These are phyloP conservation scores for Hypholoma sublateritium DNA, from an alignment of 768 basidiomycete species.

Conservation along the genomic window DNA sequence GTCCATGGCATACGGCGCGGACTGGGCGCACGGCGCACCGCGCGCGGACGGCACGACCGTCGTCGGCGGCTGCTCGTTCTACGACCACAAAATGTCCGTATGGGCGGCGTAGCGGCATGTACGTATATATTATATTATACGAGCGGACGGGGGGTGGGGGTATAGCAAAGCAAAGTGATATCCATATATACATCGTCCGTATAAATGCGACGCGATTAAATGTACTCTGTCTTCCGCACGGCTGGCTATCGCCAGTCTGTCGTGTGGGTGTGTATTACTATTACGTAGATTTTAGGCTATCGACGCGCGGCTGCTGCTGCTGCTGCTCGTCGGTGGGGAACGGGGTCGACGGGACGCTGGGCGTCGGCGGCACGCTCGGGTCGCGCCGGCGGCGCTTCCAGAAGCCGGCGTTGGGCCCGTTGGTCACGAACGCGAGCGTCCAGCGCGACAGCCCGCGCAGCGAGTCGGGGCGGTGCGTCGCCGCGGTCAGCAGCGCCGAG, in stretches of 20 bases:
- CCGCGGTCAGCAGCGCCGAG: conserved; percentile 63
- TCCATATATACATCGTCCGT: too few relatives aligned
- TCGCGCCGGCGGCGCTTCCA: conserved; percentile 45
- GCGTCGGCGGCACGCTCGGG: conserved; percentile 28
- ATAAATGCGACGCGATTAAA: too few relatives aligned
- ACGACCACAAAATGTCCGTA: conserved; percentile 80
- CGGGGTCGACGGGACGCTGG: conserved; percentile 23
- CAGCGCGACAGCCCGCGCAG: conserved; percentile 75
- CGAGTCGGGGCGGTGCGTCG: conserved; percentile 57
- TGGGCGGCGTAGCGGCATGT: conserved; percentile 41
- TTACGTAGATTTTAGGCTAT: neutral
- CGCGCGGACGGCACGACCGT: conserved; percentile 39
- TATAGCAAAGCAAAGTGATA: too few relatives aligned
- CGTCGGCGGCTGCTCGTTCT: conserved; percentile 92
- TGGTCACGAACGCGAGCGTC: conserved; percentile 65
- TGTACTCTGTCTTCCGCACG: too few relatives aligned
- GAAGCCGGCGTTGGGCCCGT: conserved; percentile 55
- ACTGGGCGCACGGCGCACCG: conserved; percentile 68
- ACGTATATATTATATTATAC: too few relatives aligned
- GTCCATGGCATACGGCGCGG: conserved; percentile 88
- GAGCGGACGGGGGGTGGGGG: too few relatives aligned
- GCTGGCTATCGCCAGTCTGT: neutral
- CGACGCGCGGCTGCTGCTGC: neutral
- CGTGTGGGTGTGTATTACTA: neutral
- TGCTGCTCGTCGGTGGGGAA: neutral